Conservation (phyloP, 1,139 yeast genomes). For the Taphrina confusa region DNA sequence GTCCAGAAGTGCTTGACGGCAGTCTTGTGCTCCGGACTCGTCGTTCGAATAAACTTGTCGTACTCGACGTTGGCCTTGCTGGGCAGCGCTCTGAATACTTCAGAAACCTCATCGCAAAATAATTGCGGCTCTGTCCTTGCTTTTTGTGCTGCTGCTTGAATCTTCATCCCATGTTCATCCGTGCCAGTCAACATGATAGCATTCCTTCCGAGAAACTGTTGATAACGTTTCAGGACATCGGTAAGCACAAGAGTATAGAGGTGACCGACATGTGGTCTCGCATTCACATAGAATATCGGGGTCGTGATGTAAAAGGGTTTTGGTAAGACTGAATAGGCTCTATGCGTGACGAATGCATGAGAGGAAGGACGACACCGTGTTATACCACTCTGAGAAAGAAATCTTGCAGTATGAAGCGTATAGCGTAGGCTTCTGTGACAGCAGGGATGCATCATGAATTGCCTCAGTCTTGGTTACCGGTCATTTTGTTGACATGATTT, state of each 20-base stretch:
- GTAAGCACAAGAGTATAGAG: slow-evolving; percentile 82
- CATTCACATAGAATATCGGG: slow-evolving; percentile 95
- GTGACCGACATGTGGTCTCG: slow-evolving; percentile 92
- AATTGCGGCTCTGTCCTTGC: slow-evolving; percentile 59
- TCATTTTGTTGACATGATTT: too few relatives aligned
- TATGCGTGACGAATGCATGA: too few relatives aligned
- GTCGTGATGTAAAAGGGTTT: slow-evolving; percentile 65
- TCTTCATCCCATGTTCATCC: slow-evolving; percentile 92
- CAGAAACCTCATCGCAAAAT: slow-evolving; percentile 71
- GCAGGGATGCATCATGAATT: too few relatives aligned
- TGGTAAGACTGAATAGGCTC: not conserved
- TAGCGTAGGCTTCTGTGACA: too few relatives aligned
- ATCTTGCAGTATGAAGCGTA: too few relatives aligned
- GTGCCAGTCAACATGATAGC: slow-evolving; percentile 83
- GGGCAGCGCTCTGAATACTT: slow-evolving; percentile 66
- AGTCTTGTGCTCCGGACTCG: slow-evolving; percentile 71
- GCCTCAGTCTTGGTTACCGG: too few relatives aligned
- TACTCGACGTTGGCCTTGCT: slow-evolving; percentile 57
- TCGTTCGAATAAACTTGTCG: slow-evolving; percentile 85
- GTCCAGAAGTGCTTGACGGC: slow-evolving; percentile 75
- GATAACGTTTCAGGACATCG: slow-evolving; percentile 79
- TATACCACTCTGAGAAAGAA: too few relatives aligned
- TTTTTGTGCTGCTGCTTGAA: slow-evolving; percentile 67
- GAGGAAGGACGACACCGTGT: too few relatives aligned
- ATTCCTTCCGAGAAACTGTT: slow-evolving; percentile 49